Evolutionary conservation across 2,329 filamentous ascomycete species (phyloP).

Genomic region (Monosporascus sp.): DNA sequence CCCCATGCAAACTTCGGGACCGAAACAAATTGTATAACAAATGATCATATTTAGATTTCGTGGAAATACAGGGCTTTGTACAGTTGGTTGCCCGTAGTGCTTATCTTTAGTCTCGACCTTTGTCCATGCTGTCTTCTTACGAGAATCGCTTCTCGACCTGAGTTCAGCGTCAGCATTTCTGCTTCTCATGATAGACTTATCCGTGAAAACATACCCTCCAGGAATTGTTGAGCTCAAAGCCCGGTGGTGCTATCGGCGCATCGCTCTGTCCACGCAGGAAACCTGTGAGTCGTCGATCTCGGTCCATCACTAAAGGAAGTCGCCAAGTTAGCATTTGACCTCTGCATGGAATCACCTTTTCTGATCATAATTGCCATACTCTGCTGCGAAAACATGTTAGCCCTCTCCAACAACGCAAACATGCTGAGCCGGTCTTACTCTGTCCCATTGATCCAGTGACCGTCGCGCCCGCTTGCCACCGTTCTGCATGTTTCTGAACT

Average conservation of each 20-base stretch:
- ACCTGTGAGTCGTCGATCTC: conserved; percentile 58
- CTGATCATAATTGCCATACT: conserved; percentile 32
- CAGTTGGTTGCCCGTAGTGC: conserved; percentile 5
- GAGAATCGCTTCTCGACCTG: conserved; percentile 51
- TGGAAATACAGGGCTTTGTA: conserved; percentile 18
- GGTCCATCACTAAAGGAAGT: conserved; percentile 54
- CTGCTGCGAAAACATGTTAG: conserved; percentile 42
- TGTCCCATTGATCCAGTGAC: conserved; percentile 60
- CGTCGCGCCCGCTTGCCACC: conserved; percentile 57
- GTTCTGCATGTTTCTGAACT: conserved; percentile 53
- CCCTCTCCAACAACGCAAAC: conserved; percentile 4
- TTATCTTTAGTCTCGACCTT: conserved; percentile 5
- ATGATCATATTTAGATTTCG: conserved; percentile 9
- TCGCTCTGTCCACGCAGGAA: conserved; percentile 54
- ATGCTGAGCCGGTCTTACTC: conserved; percentile 34
- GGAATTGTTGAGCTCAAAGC: conserved; percentile 59
- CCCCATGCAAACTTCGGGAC: conserved; percentile 6
- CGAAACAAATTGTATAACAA: conserved; percentile 1
- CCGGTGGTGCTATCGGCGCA: conserved; percentile 48
- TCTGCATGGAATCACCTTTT: not conserved
- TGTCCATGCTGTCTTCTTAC: conserved; percentile 25
- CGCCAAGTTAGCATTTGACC: conserved; percentile 16
- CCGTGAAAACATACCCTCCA: conserved; percentile 50
- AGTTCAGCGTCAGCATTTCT: conserved; percentile 12
- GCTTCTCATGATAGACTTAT: not conserved